Evolutionary conservation across 257 asterid genomes (phyloP).

Genomic region (Nyctanthes arbortristis): DNA sequence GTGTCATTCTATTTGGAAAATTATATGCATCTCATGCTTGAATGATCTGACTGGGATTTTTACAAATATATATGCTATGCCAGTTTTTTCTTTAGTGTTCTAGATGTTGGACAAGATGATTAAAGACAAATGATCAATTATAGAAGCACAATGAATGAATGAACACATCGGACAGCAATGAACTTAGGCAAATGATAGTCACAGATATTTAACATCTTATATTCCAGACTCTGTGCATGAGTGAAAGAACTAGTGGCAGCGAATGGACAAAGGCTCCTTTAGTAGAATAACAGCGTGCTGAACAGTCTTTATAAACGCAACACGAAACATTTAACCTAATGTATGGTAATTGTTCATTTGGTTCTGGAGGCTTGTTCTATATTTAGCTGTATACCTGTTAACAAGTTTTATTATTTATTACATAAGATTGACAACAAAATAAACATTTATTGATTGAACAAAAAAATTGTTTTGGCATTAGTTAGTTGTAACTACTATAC

Average conservation of each 20-base stretch:
- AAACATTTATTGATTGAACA: not conserved
- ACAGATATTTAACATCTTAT: not conserved
- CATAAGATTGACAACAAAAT: not conserved
- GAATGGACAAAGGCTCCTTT: too few relatives aligned
- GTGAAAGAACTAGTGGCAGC: not conserved
- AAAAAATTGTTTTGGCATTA: not conserved
- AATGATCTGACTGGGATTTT: not conserved
- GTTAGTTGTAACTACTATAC: too few relatives aligned
- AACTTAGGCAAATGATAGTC: not conserved
- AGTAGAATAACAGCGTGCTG: too few relatives aligned
- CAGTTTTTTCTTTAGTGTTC: not conserved
- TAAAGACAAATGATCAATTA: not conserved
- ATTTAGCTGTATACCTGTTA: not conserved
- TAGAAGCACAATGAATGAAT: not conserved
- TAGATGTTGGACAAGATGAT: too few relatives aligned
- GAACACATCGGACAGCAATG: too few relatives aligned
- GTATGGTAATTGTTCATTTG: not conserved
- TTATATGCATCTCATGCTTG: not conserved
- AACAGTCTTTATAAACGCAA: not conserved
- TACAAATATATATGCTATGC: not conserved
- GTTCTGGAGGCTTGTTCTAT: not conserved
- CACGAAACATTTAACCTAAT: not conserved
- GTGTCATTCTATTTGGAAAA: constrained; percentile 28
- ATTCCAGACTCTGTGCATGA: not conserved
- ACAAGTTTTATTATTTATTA: not conserved